Conservation (phyloP, 441 rosid genomes). For the Gossypium davidsonii region DNA sequence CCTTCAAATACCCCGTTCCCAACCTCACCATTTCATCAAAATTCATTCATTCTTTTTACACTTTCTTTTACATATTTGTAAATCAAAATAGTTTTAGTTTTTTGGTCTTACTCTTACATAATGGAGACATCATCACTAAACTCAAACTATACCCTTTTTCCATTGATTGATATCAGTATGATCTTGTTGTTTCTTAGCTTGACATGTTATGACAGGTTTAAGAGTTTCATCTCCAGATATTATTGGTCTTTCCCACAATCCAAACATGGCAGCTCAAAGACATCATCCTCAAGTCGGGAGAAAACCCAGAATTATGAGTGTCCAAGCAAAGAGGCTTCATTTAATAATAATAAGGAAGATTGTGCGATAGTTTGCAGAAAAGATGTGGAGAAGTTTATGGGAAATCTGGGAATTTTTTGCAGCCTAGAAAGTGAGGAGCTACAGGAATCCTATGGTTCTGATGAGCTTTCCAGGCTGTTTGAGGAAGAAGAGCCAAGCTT, state of each 20-base stretch:
- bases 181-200: constrained; percentile 12
- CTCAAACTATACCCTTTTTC: not conserved
- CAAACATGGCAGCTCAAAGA: constrained; percentile 7
- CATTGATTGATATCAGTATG: constrained; percentile 4
- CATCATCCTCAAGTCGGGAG: constrained; percentile 6
- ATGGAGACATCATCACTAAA: constrained; percentile 21
- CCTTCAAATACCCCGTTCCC: not conserved
- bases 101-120: not conserved
- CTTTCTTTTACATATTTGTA: not conserved
- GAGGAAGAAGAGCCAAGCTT: constrained; percentile 53
- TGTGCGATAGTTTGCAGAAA: constrained; percentile 25
- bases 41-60: not conserved
- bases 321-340: constrained; percentile 1
- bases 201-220: not conserved
- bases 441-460: constrained; percentile 21
- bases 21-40: not conserved
- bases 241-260: constrained; percentile 25
- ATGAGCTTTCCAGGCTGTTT: constrained; percentile 37
- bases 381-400: constrained; percentile 59
- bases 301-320: constrained; percentile 14
- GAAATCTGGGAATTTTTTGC: constrained; percentile 35
- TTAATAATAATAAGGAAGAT: constrained; percentile 10
- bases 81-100: not conserved
- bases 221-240: constrained; percentile 17
- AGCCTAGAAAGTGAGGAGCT: constrained; percentile 30